Conservation (phyloP, 2,329 filamentous ascomycete species). For the Aureobasidium sp. region DNA sequence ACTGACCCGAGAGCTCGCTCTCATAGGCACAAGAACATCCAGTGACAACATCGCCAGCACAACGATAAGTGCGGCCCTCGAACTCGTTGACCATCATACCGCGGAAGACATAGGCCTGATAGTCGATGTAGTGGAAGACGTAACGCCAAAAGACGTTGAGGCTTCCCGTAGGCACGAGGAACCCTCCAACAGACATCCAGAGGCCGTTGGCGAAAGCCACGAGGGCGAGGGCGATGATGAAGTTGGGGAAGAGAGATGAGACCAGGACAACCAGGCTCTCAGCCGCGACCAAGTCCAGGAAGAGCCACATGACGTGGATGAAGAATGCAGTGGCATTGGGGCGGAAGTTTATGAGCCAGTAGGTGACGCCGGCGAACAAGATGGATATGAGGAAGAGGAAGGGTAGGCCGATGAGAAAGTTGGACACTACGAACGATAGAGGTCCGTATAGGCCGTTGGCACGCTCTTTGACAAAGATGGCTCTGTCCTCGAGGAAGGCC, state of each 20-base stretch:
- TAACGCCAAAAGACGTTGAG: slow-evolving; percentile 79
- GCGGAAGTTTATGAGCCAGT: slow-evolving; percentile 71
- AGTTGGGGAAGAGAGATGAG: slow-evolving; percentile 61
- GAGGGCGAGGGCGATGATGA: slow-evolving; percentile 67
- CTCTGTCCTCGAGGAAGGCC: slow-evolving; percentile 66
- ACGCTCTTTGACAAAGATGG: slow-evolving; percentile 63
- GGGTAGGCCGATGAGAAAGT: slow-evolving; percentile 71
- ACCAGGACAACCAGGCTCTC: slow-evolving; percentile 73
- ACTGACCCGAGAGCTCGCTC: slow-evolving; percentile 50
- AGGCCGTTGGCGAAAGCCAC: slow-evolving; percentile 77
- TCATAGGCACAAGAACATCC: slow-evolving; percentile 60
- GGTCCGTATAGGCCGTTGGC: slow-evolving; percentile 72
- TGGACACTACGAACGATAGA: slow-evolving; percentile 59
- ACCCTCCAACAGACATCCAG: slow-evolving; percentile 79
- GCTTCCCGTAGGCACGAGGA: slow-evolving; percentile 61
- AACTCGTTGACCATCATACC: slow-evolving; percentile 92
- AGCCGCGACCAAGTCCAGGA: slow-evolving; percentile 72
- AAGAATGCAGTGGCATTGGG: slow-evolving; percentile 59
- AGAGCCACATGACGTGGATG: slow-evolving; percentile 73
- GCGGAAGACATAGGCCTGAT: slow-evolving; percentile 74
- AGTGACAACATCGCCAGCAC: slow-evolving; percentile 30
- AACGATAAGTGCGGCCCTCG: slow-evolving; percentile 49
- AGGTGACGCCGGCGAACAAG: slow-evolving; percentile 64
- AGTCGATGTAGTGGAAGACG: slow-evolving; percentile 79
- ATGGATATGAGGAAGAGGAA: slow-evolving; percentile 69